phyloP scores from a whole-genome alignment of 805 yeast species.

The Candida coleopterorum region DNA sequence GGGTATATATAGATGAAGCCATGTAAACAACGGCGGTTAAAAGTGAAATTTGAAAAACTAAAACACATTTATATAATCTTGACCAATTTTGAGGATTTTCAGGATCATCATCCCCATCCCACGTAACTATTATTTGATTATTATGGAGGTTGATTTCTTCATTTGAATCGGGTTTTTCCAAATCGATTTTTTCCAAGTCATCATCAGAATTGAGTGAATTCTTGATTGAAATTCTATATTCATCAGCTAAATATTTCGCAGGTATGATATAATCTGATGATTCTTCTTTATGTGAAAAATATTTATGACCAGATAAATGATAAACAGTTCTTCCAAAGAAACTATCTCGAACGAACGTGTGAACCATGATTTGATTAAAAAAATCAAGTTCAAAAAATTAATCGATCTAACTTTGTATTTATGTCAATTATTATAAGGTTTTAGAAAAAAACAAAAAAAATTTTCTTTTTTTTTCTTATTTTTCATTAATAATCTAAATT shows the following conservation, averaged over 20 bases:
- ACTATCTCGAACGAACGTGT: conserved; percentile 25
- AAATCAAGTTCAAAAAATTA: background rate
- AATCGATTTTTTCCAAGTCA: background rate
- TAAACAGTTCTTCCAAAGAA: conserved; percentile 24
- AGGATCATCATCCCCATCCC: conserved; percentile 46
- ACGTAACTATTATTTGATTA: conserved; percentile 15
- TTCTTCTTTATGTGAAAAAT: conserved; percentile 23
- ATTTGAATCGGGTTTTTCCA: background rate
- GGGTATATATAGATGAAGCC: conserved; percentile 54
- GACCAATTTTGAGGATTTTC: conserved; percentile 60
- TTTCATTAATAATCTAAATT: background rate
- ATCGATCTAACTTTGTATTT: background rate
- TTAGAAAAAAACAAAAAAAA: too few relatives aligned
- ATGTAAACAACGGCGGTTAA: conserved; percentile 49
- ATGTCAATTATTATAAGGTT: too few relatives aligned
- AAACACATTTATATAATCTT: conserved; percentile 28
- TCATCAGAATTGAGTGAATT: background rate
- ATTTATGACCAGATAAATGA: conserved; percentile 21
- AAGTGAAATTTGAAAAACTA: conserved; percentile 37
- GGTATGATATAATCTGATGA: conserved; percentile 20
- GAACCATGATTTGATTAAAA: background rate
- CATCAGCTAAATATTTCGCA: conserved; percentile 16
- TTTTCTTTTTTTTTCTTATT: background rate
- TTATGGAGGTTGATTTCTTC: background rate
- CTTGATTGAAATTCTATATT: conserved; percentile 1